These are phyloP conservation scores for Betula pendula DNA, from an alignment of 306 rosid genomes.

Conservation along the genomic window DNA sequence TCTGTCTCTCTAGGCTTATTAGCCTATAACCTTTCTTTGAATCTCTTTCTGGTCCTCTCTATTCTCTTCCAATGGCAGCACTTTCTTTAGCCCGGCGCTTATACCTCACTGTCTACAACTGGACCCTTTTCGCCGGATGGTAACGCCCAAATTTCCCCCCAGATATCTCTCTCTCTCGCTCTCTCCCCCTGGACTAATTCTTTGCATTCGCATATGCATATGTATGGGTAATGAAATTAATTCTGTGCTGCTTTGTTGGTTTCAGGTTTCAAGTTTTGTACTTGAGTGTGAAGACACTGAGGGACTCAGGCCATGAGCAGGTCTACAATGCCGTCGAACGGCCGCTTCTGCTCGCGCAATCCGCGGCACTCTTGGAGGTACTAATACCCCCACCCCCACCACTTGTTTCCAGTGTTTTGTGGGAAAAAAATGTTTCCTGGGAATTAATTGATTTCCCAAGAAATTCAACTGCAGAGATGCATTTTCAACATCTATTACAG, in stretches of 20 bases:
- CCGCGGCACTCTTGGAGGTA: slow-evolving; percentile 84
- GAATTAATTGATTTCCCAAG: background rate
- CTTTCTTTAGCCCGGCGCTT: slow-evolving; percentile 44
- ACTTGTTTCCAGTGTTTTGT: background rate
- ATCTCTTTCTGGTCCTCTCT: background rate
- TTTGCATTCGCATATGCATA: background rate
- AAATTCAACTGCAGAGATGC: background rate
- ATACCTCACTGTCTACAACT: slow-evolving; percentile 74
- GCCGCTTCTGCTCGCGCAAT: slow-evolving; percentile 69
- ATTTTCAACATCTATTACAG: background rate
- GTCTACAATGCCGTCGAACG: slow-evolving; percentile 77
- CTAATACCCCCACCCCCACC: background rate
- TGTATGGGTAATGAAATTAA: background rate
- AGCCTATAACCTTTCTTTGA: background rate
- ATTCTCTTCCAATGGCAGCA: slow-evolving; percentile 55
- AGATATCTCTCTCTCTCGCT: background rate
- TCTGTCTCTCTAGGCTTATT: background rate
- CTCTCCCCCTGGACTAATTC: background rate
- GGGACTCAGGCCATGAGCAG: slow-evolving; percentile 57
- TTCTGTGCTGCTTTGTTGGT: background rate
- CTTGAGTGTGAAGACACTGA: slow-evolving; percentile 52
- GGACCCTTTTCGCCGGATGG: slow-evolving; percentile 83
- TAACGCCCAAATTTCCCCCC: slow-evolving; percentile 13
- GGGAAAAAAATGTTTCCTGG: slow-evolving; percentile 7
- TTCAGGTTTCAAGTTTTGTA: slow-evolving; percentile 70